Base-by-base conservation (phyloP, 163 green algal genomes). In the Chlamydomonas reinhardtii region DNA sequence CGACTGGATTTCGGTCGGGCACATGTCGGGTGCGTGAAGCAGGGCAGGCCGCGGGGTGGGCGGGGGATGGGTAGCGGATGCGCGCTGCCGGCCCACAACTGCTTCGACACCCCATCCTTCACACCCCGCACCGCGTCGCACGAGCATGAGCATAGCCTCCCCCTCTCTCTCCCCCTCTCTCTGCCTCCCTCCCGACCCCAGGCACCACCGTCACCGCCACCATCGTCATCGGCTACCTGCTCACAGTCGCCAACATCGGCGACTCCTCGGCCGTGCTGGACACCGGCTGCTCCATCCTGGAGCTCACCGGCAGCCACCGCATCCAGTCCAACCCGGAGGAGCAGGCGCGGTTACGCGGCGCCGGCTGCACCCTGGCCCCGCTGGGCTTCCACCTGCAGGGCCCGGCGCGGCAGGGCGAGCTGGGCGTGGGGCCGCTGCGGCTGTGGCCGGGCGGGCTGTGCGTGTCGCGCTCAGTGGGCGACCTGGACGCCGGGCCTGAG, bases 361-460 rank as follows among this genome's bases (percentile, higher is more conserved):
- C 76, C 0, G 92, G 93, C 2, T 92, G 85, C 16, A 70, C 92
- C 32, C 64, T 96, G 31, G 90, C 92, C 27, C 90, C 89, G 11
- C 87, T 96, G 29, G 92, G 91, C 19, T 92, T 94, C 65, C 91
- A 94, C 86, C 71, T 95, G 84, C 90, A 93, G 70, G 94, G 95
- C 0, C 95, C 95, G 9, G 93, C 95, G 22, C 90, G 91, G 70
- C 88, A 92, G 15, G 82, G 91, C 27, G 92, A 95, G 81, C 93
- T 91, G 64, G 96, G 96, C 27, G 94, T 98, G 48, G 98, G 97
- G 8, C 98, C 98, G 2, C 90, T 99, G 66, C 93, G 97, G 32
- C 91, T 98, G n/a, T 99, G 97, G 96, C 98, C 98, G 8, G 97
- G 98, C 12, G 98, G 98, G 2, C 89, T 99, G 72, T 98, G 95